Conservation (phyloP, 495 filamentous ascomycete genomes). For the Gamarada debralockiae region DNA sequence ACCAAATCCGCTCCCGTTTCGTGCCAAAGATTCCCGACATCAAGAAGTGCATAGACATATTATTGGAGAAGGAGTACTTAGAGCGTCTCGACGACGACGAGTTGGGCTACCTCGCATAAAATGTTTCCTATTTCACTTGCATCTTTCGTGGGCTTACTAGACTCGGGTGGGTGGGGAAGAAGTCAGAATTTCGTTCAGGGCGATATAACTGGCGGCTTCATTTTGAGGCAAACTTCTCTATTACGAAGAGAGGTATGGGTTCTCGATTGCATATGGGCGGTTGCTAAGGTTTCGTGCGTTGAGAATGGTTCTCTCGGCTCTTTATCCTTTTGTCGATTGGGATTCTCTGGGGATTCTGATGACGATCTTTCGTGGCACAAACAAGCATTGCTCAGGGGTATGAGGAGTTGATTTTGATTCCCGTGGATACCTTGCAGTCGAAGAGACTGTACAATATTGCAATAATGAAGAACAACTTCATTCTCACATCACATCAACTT, state of each 20-base stretch:
- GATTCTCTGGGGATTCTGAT: background rate
- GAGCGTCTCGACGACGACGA: conserved; percentile 94
- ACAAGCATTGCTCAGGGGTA: conserved; percentile 23
- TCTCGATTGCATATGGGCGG: conserved; percentile 10
- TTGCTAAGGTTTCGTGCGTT: conserved; percentile 2
- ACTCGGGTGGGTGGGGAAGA: background rate
- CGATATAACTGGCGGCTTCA: background rate
- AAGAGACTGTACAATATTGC: background rate
- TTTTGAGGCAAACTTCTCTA: background rate
- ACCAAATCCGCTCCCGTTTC: conserved; percentile 92
- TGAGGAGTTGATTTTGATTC: conserved; percentile 19
- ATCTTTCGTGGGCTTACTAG: background rate
- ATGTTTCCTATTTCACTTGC: background rate
- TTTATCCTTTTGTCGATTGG: conserved; percentile 1
- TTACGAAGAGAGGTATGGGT: background rate
- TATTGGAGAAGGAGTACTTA: conserved; percentile 98
- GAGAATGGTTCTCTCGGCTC: background rate
- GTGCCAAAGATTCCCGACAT: conserved; percentile 90
- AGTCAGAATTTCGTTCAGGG: background rate
- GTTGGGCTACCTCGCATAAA: conserved; percentile 81
- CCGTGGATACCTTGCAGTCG: conserved; percentile 18
- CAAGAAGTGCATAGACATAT: conserved; percentile 98
- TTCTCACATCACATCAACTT: too few species aligned
- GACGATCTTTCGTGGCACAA: background rate
- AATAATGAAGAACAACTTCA: background rate